Conservation (phyloP, 495 filamentous ascomycete species). For the Neurospora sp. region DNA sequence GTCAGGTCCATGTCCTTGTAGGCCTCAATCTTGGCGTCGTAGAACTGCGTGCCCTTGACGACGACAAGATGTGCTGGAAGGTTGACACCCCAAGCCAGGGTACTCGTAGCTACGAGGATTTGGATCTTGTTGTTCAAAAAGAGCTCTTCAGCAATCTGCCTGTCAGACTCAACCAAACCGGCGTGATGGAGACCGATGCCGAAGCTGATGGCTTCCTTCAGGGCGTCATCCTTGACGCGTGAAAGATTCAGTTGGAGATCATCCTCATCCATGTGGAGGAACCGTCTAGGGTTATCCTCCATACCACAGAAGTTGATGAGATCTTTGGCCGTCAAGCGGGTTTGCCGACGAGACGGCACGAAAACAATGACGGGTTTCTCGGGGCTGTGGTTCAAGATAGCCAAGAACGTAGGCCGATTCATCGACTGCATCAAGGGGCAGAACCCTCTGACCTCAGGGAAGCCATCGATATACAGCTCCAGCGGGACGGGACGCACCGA, state of each 20-base stretch:
- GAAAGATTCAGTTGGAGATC: conserved; percentile 76
- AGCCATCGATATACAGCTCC: conserved; percentile 95
- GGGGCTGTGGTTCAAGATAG: conserved; percentile 90
- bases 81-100: conserved; percentile 97
- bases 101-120: conserved; percentile 91
- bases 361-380: conserved; percentile 98
- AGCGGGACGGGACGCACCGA: conserved; percentile 95
- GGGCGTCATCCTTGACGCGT: conserved; percentile 81
- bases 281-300: conserved; percentile 93
- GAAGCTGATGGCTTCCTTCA: conserved; percentile 87
- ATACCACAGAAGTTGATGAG: conserved; percentile 95
- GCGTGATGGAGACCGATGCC: conserved; percentile 97
- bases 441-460: conserved; percentile 89
- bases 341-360: conserved; percentile 91
- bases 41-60: conserved; percentile 97
- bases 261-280: conserved; percentile 88
- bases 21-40: conserved; percentile 93
- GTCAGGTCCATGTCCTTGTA: conserved; percentile 99
- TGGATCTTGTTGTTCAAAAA: conserved; percentile 98
- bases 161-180: conserved; percentile 88
- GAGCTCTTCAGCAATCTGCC: conserved; percentile 82
- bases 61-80: conserved; percentile 94
- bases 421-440: conserved; percentile 98
- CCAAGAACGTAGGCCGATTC: conserved; percentile 95
- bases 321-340: conserved; percentile 87